Conservation (phyloP, 2,329 filamentous ascomycete species). For the Ceratocystiopsis minuta region DNA sequence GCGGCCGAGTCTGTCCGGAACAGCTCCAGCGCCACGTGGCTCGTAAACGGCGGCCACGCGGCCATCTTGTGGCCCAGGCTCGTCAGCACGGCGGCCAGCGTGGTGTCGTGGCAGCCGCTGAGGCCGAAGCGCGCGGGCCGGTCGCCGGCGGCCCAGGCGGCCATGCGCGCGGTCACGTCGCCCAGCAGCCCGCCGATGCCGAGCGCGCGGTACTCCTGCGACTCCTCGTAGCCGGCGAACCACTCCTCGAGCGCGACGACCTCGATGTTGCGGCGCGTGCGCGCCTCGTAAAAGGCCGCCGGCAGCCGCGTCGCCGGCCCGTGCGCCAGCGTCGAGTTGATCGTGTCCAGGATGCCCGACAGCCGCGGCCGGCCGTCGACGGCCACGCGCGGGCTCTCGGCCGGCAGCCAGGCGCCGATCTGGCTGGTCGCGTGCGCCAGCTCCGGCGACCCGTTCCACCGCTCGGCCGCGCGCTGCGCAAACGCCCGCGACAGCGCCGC, state of each 20-base stretch:
- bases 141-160: conserved; percentile 37
- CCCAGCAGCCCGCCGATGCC: conserved; percentile 76
- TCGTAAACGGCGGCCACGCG: conserved; percentile 85
- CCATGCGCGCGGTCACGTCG: conserved; percentile 64
- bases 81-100: conserved; percentile 59
- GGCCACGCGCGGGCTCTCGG: conserved; percentile 46
- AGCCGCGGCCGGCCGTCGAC: conserved; percentile 73
- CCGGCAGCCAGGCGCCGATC: conserved; percentile 74
- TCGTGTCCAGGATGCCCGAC: conserved; percentile 82
- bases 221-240: conserved; percentile 76
- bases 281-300: conserved; percentile 68
- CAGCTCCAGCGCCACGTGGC: conserved; percentile 77
- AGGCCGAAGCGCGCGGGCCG: conserved; percentile 50
- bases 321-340: conserved; percentile 79
- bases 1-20: conserved; percentile 38
- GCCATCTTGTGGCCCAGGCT: conserved; percentile 59
- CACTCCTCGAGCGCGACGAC: conserved; percentile 80
- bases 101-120: conserved; percentile 85
- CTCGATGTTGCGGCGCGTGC: conserved; percentile 48
- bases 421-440: conserved; percentile 68
- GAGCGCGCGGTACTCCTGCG: conserved; percentile 67
- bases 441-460: conserved; percentile 61
- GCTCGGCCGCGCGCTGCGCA: conserved; percentile 49
- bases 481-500: conserved; percentile 51
- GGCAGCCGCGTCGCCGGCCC: conserved; percentile 64